Base-by-base conservation (phyloP, 2,329 filamentous ascomycete genomes). In the Penicillium olsonii region DNA sequence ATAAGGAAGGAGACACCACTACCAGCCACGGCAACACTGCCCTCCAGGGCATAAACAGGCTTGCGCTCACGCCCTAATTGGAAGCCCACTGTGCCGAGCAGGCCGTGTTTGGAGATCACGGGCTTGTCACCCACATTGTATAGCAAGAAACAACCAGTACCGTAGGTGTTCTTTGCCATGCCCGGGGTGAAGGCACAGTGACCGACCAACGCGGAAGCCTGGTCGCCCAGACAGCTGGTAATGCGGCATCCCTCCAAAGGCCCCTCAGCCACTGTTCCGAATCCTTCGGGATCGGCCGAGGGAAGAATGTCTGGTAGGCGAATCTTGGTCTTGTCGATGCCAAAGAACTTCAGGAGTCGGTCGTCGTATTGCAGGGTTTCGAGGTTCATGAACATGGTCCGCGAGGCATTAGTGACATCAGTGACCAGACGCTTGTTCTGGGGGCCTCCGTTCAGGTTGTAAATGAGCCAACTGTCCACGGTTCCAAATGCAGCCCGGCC, bases 321-420 rank as follows among this genome's bases (percentile, higher is more conserved):
- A 35, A 95, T 75, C 69, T 92, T 92, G 33, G 76, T 78, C 47
- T 75, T 73, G 67, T 92, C 85, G 54, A 96, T 81, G 38, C 82
- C 83, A 71, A 95, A 95, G 75, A 95, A 95, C 19, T 83, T 74
- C 20, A 95, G 75, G 20, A 95, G 79, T 34, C 79, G 78, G 48
- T 90, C 84, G 67, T 92, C 89, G 71, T 95, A 96, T 62, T 91
- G 71, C 51, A 90, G 78, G 10, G 85, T 92, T 61, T 84, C 80
- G 45, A 96, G 78, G 72, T 95, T 90, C 87, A 95, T 92, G 71
- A 96, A 94, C 90, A 95, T 95, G 53, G 91, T 96, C 64, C 91
- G 80, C 45, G 88, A 92, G 17, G 91, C 91, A 68, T 96, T 96
- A 53, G 88, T 90, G 40, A 87, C 84, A 69, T 96, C 91, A 0